A percentile compares a stretch with the other conserved stretches of the same genome.
These are phyloP conservation scores for Jatropha multifida DNA, from an alignment of 441 rosid genomes.

Conservation along the genomic window DNA sequence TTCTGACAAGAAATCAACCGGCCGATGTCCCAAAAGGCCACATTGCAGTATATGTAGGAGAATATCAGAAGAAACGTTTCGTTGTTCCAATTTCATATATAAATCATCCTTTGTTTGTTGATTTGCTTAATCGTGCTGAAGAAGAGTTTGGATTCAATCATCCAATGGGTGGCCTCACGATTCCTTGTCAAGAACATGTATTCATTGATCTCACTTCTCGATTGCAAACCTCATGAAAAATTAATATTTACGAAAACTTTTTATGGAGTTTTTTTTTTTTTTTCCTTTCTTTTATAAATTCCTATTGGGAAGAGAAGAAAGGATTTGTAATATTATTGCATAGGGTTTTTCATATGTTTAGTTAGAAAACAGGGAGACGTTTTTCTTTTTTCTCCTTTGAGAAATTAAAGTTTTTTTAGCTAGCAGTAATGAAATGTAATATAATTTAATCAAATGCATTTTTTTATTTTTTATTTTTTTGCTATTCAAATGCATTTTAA, in stretches of 20 bases:
- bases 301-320: not conserved
- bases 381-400: not conserved
- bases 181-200: slow-evolving; percentile 73
- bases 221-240: not conserved
- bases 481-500: no score
- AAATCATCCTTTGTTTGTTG: slow-evolving; percentile 59
- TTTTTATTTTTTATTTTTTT: no score
- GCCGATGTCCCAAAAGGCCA: slow-evolving; percentile 81
- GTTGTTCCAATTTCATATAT: slow-evolving; percentile 76
- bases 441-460: no score
- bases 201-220: slow-evolving; percentile 50
- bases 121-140: slow-evolving; percentile 65
- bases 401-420: no score
- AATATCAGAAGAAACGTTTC: slow-evolving; percentile 57
- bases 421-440: no score
- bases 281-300: not conserved
- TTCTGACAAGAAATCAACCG: not conserved
- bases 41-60: slow-evolving; percentile 76
- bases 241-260: no score
- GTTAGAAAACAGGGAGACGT: not conserved
- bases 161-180: slow-evolving; percentile 77
- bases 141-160: slow-evolving; percentile 88
- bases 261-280: not conserved
- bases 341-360: not conserved
- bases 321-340: not conserved